These are phyloP conservation scores for Aspergillus sclerotialis DNA, from an alignment of 2,329 filamentous ascomycete genomes.

Conservation along the genomic window DNA sequence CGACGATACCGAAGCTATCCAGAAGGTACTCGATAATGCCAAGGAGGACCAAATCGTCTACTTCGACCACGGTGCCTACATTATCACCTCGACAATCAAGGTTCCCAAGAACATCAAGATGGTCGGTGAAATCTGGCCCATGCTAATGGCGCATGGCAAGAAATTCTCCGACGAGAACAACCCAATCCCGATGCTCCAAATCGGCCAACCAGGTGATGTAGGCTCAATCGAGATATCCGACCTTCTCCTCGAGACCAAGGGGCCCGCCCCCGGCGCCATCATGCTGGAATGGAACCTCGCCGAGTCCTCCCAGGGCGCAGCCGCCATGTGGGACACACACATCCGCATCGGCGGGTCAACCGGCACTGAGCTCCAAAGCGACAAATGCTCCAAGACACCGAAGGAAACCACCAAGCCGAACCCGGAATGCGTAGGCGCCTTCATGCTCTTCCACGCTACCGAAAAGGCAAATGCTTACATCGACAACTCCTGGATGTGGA, in stretches of 20 bases:
- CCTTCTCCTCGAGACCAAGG: conserved; percentile 75
- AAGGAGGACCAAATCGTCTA: conserved; percentile 54
- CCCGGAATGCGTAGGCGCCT: conserved; percentile 65
- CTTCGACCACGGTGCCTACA: conserved; percentile 59
- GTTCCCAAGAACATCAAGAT: conserved; percentile 73
- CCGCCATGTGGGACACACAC: conserved; percentile 92
- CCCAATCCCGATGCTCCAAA: conserved; percentile 76
- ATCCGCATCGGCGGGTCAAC: conserved; percentile 83
- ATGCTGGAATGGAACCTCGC: conserved; percentile 88
- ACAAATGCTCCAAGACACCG: conserved; percentile 73
- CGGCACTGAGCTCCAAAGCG: conserved; percentile 73
- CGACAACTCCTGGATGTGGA: conserved; percentile 89
- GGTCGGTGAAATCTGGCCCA: conserved; percentile 83
- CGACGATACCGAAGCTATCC: conserved; percentile 81
- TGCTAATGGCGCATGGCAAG: conserved; percentile 74
- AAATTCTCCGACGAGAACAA: conserved; percentile 68
- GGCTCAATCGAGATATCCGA: conserved; percentile 84
- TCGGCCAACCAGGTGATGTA: conserved; percentile 68
- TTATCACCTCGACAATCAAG: conserved; percentile 53
- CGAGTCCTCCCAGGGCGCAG: conserved; percentile 55
- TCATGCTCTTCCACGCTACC: conserved; percentile 55
- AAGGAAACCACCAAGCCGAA: conserved; percentile 55
- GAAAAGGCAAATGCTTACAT: conserved; percentile 61
- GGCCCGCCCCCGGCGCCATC: conserved; percentile 77
- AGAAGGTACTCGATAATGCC: conserved; percentile 65